Evolutionary conservation across 169 alveolate genomes (phyloP).

Genomic region (Babesia bigemina): DNA sequence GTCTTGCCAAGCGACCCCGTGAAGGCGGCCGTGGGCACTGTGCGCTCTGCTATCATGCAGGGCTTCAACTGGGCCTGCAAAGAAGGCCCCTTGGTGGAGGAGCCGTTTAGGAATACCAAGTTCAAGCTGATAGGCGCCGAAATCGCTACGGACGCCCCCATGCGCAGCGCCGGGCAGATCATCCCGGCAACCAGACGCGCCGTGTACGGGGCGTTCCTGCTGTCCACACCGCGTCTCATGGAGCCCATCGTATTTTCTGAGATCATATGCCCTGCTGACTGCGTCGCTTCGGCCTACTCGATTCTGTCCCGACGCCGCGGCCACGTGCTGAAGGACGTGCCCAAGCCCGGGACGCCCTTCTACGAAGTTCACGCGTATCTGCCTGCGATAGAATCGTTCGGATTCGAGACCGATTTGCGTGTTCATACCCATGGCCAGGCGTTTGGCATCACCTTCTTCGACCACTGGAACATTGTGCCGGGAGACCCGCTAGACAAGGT

Average conservation of each 20-base stretch:
- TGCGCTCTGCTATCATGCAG: conserved; percentile 88
- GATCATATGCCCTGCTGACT: conserved; percentile 95
- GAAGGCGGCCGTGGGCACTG: conserved; percentile 73
- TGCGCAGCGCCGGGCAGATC: conserved; percentile 97
- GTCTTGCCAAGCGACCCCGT: conserved; percentile 93
- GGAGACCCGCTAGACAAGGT: conserved; percentile 99
- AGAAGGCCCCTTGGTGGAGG: conserved; percentile 99
- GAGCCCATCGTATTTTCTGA: conserved; percentile 96
- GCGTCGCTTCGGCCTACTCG: conserved; percentile 93
- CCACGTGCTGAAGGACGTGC: conserved; percentile 89
- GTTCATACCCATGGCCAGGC: conserved; percentile 97
- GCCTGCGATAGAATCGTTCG: conserved; percentile 99
- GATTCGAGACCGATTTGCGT: conserved; percentile 98
- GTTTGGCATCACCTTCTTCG: conserved; percentile 93
- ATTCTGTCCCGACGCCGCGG: conserved; percentile 91
- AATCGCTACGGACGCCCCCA: conserved; percentile 88
- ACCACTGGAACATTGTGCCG: conserved; percentile 96
- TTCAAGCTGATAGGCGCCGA: conserved; percentile 88
- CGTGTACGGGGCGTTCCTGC: conserved; percentile 96
- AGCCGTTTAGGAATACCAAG: conserved; percentile 89
- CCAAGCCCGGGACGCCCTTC: conserved; percentile 92
- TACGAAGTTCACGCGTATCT: conserved; percentile 92
- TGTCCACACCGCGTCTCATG: conserved; percentile 98
- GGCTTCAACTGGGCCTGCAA: conserved; percentile 99
- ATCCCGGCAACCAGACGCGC: conserved; percentile 97